These are phyloP conservation scores for Bipolaris bicolor DNA, from an alignment of 2,329 filamentous ascomycete species.

Conservation along the genomic window DNA sequence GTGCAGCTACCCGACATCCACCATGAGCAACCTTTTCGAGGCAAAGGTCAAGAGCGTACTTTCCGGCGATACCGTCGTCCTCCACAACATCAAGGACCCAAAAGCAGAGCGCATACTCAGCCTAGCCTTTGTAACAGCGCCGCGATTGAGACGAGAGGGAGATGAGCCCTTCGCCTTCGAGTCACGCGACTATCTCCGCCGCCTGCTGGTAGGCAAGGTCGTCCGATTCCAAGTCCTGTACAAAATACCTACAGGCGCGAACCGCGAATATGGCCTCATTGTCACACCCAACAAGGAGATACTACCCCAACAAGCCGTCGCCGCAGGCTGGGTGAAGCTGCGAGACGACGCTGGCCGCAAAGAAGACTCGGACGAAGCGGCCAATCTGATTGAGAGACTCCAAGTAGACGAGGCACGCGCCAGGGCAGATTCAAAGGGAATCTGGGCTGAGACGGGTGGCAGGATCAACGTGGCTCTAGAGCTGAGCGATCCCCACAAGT, in stretches of 20 bases:
- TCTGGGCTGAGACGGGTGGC: constrained; percentile 73
- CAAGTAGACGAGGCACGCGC: constrained; percentile 78
- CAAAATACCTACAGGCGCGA: constrained; percentile 76
- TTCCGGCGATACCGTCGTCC: constrained; percentile 89
- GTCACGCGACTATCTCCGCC: constrained; percentile 90
- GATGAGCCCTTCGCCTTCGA: constrained; percentile 94
- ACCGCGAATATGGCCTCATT: constrained; percentile 86
- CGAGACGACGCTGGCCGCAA: constrained; percentile 92
- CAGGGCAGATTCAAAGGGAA: constrained; percentile 76
- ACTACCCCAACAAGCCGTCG: constrained; percentile 81
- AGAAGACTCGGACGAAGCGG: constrained; percentile 79
- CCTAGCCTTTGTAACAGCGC: constrained; percentile 89
- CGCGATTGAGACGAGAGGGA: constrained; percentile 83
- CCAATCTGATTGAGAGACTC: constrained; percentile 75
- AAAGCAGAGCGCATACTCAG: constrained; percentile 84
- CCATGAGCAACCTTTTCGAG: constrained; percentile 48
- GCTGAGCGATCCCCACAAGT: constrained; percentile 73
- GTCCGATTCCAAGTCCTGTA: constrained; percentile 87
- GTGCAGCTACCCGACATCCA: constrained; percentile 22
- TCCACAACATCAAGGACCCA: constrained; percentile 81
- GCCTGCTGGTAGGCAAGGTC: constrained; percentile 81
- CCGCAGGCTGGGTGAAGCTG: constrained; percentile 90
- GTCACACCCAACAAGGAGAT: constrained; percentile 71
- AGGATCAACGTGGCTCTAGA: constrained; percentile 82
- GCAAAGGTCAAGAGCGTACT: constrained; percentile 83